Conservation (phyloP, 192 early-diverging fungal species). For the Backusella mclennaniae region DNA sequence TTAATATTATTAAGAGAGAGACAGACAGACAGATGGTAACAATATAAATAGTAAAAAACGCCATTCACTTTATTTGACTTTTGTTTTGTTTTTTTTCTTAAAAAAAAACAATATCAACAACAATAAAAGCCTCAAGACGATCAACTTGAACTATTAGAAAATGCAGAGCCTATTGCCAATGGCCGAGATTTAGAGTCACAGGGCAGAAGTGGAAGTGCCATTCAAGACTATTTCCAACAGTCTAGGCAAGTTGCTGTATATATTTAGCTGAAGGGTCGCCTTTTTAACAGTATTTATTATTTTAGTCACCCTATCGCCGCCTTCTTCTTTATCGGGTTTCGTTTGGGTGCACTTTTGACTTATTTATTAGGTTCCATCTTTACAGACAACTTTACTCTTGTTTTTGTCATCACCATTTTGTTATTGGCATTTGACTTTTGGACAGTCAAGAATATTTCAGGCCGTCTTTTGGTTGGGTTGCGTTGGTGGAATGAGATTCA, state of each 20-base stretch:
- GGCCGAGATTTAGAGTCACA: constrained; percentile 8
- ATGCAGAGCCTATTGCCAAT: background rate
- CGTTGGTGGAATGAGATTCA: constrained; percentile 99
- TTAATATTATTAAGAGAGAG: background rate
- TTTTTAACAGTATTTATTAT: background rate
- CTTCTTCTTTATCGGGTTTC: constrained; percentile 89
- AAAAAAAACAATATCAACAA: background rate
- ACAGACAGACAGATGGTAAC: background rate
- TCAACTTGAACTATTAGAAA: constrained; percentile 1
- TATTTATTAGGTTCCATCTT: constrained; percentile 88
- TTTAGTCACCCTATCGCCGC: constrained; percentile 87
- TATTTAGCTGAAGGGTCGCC: too few relatives aligned
- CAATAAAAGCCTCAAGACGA: constrained; percentile 6
- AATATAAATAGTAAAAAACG: background rate
- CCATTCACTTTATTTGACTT: background rate
- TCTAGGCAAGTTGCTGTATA: constrained; percentile 25
- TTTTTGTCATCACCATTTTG: constrained; percentile 90
- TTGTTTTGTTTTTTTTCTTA: background rate
- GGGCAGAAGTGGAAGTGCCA: constrained; percentile 3
- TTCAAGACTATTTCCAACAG: constrained; percentile 36
- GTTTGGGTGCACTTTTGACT: constrained; percentile 73
- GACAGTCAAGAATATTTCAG: constrained; percentile 99
- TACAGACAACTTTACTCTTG: constrained; percentile 81
- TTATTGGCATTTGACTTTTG: constrained; percentile 97
- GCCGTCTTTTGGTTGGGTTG: constrained; percentile 92